Evolutionary conservation across 1,139 yeast species (phyloP).

Genomic region (Citeromyces hawaiiensis): DNA sequence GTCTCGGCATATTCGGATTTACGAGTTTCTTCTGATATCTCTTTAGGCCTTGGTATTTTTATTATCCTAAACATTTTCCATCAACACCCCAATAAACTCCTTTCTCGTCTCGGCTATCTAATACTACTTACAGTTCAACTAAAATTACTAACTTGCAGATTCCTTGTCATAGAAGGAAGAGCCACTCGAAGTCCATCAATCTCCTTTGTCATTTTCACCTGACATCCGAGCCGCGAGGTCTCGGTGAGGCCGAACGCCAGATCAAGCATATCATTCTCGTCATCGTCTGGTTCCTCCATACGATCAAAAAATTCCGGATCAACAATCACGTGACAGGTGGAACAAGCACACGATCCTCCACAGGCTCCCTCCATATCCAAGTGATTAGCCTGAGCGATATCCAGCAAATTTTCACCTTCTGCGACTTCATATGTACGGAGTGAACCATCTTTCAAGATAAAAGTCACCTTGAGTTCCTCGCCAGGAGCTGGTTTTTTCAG

Average conservation of each 20-base stretch:
- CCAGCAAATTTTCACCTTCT: slow-evolving; percentile 84
- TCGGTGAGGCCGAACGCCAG: slow-evolving; percentile 94
- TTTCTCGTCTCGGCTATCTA: no score
- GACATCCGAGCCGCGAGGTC: slow-evolving; percentile 90
- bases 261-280: slow-evolving; percentile 96
- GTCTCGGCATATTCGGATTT: no score
- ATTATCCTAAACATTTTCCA: no score
- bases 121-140: slow-evolving; percentile 11
- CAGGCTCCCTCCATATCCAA: slow-evolving; percentile 96
- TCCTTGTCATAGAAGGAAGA: slow-evolving; percentile 93
- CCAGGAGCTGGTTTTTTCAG: slow-evolving; percentile 85
- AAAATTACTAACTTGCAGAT: slow-evolving; percentile 72
- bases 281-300: slow-evolving; percentile 93
- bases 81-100: no score
- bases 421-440: slow-evolving; percentile 76
- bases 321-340: slow-evolving; percentile 92
- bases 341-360: slow-evolving; percentile 98
- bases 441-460: slow-evolving; percentile 82
- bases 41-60: no score
- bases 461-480: slow-evolving; percentile 82
- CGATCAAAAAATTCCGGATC: slow-evolving; percentile 89
- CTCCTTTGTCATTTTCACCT: slow-evolving; percentile 77
- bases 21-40: no score
- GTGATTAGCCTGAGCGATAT: slow-evolving; percentile 88
- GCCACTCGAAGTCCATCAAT: slow-evolving; percentile 94